Percentiles rank a stretch among this genome's conserved stretches.
These are phyloP conservation scores for Ophiostoma populinum DNA, from an alignment of 2,329 filamentous ascomycete species.

Conservation along the genomic window DNA sequence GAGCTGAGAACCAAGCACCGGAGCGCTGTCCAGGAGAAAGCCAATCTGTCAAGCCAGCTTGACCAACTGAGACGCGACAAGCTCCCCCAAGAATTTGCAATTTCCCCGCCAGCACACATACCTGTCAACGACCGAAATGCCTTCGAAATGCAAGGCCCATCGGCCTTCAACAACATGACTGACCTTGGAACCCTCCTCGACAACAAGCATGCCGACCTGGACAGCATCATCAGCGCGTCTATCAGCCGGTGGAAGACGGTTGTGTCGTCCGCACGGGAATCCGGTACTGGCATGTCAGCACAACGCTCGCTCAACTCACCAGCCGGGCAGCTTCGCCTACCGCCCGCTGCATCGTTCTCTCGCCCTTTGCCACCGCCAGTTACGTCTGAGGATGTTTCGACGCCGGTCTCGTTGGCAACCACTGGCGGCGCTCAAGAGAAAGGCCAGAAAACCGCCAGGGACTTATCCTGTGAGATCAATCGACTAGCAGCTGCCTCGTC, in stretches of 20 bases:
- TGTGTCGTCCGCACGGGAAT: slow-evolving; percentile 31
- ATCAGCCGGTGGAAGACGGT: slow-evolving; percentile 47
- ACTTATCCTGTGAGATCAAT: too few species aligned
- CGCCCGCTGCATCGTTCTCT: too few species aligned
- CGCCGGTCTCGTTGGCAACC: background rate
- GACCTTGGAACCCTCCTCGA: slow-evolving; percentile 25
- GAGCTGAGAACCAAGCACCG: slow-evolving; percentile 32
- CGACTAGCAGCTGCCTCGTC: background rate
- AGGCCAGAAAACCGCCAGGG: background rate
- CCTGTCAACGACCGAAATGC: slow-evolving; percentile 33
- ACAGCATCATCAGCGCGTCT: slow-evolving; percentile 31
- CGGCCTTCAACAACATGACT: too few species aligned
- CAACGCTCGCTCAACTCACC: slow-evolving; percentile 30
- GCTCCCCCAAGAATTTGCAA: slow-evolving; percentile 41
- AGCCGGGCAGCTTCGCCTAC: background rate
- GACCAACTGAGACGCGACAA: slow-evolving; percentile 41
- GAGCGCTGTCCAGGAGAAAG: slow-evolving; percentile 36
- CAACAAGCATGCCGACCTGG: slow-evolving; percentile 35
- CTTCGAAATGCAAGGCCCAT: slow-evolving; percentile 27
- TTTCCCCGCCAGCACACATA: slow-evolving; percentile 32
- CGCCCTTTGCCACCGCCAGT: too few species aligned
- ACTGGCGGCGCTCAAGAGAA: background rate
- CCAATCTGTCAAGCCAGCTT: slow-evolving; percentile 38
- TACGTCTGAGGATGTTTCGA: background rate
- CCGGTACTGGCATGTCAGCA: slow-evolving; percentile 26